phyloP scores from a whole-genome alignment of 202 grass and related monocot species.

The Musa balbisiana region DNA sequence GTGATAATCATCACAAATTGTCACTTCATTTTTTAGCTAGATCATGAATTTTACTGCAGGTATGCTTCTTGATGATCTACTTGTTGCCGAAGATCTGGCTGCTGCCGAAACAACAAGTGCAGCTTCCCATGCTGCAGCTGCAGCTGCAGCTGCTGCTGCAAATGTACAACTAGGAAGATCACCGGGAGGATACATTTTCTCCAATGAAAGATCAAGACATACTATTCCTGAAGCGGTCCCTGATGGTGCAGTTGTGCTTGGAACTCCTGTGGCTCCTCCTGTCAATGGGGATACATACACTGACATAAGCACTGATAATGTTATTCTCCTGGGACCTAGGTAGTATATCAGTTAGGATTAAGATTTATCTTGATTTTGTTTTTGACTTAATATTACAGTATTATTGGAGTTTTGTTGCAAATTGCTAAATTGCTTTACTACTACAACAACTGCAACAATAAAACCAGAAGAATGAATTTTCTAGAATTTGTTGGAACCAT shows the following conservation, averaged over 20 bases:
- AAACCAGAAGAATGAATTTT: background rate
- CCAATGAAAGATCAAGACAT: conserved; percentile 65
- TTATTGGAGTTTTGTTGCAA: background rate
- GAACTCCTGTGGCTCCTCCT: conserved; percentile 90
- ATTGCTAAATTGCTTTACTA: background rate
- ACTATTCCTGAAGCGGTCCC: conserved; percentile 37
- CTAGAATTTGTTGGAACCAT: background rate
- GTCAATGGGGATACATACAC: conserved; percentile 89
- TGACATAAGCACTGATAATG: conserved; percentile 97
- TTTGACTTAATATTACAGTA: background rate
- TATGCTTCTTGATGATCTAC: conserved; percentile 91
- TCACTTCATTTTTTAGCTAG: conserved; percentile 9
- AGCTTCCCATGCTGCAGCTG: conserved; percentile 70
- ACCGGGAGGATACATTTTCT: conserved; percentile 47
- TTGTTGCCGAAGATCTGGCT: conserved; percentile 94
- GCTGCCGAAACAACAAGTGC: conserved; percentile 84
- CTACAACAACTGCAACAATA: no score
- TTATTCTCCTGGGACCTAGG: conserved; percentile 74
- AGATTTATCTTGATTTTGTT: background rate
- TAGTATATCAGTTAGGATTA: conserved; percentile 15
- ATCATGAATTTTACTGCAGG: conserved; percentile 30
- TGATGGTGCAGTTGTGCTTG: conserved; percentile 82
- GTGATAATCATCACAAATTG: background rate
- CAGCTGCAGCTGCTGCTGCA: conserved; percentile 57
- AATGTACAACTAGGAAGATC: conserved; percentile 50